Conservation (phyloP, 2,329 filamentous ascomycete genomes). For the Gnomoniopsis sp. region DNA sequence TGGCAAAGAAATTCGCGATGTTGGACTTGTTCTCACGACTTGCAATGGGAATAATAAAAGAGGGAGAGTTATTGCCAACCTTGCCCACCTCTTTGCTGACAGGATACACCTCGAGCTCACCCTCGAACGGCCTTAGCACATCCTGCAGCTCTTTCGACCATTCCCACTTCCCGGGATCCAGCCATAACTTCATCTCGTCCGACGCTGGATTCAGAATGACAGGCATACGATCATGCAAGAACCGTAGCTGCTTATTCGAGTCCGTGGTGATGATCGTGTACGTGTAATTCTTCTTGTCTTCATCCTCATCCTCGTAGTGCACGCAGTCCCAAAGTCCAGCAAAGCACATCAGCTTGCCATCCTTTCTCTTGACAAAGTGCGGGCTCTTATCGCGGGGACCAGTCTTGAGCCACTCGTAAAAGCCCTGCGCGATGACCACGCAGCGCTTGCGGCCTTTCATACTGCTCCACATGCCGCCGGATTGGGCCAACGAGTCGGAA, state of each 20-base stretch:
- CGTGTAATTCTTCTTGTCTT: slow-evolving; percentile 71
- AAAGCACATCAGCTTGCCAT: slow-evolving; percentile 81
- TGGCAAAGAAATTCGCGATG: slow-evolving; percentile 89
- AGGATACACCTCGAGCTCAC: slow-evolving; percentile 78
- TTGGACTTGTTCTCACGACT: slow-evolving; percentile 88
- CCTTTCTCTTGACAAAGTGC: slow-evolving; percentile 77
- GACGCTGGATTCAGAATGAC: slow-evolving; percentile 80
- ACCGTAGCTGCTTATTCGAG: slow-evolving; percentile 76
- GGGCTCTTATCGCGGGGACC: slow-evolving; percentile 73
- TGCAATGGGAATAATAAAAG: slow-evolving; percentile 77
- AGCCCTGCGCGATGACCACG: slow-evolving; percentile 83
- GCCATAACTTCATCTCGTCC: slow-evolving; percentile 67
- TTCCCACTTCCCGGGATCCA: slow-evolving; percentile 67
- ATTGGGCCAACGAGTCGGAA: slow-evolving; percentile 74
- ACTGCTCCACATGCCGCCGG: slow-evolving; percentile 82
- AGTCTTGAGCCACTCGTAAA: slow-evolving; percentile 93
- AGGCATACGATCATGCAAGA: slow-evolving; percentile 94
- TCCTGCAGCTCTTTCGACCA: slow-evolving; percentile 79
- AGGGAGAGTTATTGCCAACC: slow-evolving; percentile 84
- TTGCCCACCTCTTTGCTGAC: slow-evolving; percentile 90
- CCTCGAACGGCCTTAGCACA: slow-evolving; percentile 74
- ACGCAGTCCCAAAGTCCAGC: slow-evolving; percentile 92
- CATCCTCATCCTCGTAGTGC: slow-evolving; percentile 67
- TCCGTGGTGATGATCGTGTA: slow-evolving; percentile 94
- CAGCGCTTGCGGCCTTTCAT: slow-evolving; percentile 92